Evolutionary conservation across 1,139 yeast genomes (phyloP).

Genomic region (Nakaseomyces kungkrabaensis): DNA sequence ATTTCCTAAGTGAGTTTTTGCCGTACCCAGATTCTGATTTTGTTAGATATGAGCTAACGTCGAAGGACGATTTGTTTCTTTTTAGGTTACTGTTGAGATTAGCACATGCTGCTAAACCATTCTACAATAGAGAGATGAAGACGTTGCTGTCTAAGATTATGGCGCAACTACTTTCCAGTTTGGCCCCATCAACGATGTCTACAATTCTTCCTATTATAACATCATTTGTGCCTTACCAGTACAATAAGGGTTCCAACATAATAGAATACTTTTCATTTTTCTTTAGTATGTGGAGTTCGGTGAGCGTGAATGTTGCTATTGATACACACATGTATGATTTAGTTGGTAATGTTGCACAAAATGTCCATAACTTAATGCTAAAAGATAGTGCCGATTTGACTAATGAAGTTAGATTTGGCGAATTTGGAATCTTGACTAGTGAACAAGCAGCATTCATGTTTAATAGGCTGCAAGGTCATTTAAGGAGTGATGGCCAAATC

Average conservation of each 20-base stretch:
- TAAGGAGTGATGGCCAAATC: conserved; percentile 46
- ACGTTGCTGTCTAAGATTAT: conserved; percentile 29
- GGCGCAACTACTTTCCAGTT: conserved; percentile 31
- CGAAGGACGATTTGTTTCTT: conserved; percentile 29
- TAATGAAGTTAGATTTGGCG: conserved; percentile 30
- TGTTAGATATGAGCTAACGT: conserved; percentile 28
- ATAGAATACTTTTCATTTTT: conserved; percentile 49
- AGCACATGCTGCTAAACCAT: conserved; percentile 33
- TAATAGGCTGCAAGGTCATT: conserved; percentile 37
- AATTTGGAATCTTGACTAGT: conserved; percentile 53
- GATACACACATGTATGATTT: conserved; percentile 62
- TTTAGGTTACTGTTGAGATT: conserved; percentile 32
- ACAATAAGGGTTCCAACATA: conserved; percentile 21
- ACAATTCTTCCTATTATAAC: conserved; percentile 48
- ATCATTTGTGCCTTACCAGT: conserved; percentile 41
- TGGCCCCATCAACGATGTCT: conserved; percentile 51
- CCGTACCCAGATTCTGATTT: conserved; percentile 39
- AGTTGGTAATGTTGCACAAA: conserved; percentile 53
- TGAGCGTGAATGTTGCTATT: conserved; percentile 46
- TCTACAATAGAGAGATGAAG: conserved; percentile 30
- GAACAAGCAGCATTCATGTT: conserved; percentile 52
- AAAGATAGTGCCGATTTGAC: conserved; percentile 15
- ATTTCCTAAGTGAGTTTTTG: conserved; percentile 38
- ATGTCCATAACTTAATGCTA: conserved; percentile 32
- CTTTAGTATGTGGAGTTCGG: conserved; percentile 65